Evolutionary conservation across 2,329 filamentous ascomycete species (phyloP).

Genomic region (Botrytis tulipae): DNA sequence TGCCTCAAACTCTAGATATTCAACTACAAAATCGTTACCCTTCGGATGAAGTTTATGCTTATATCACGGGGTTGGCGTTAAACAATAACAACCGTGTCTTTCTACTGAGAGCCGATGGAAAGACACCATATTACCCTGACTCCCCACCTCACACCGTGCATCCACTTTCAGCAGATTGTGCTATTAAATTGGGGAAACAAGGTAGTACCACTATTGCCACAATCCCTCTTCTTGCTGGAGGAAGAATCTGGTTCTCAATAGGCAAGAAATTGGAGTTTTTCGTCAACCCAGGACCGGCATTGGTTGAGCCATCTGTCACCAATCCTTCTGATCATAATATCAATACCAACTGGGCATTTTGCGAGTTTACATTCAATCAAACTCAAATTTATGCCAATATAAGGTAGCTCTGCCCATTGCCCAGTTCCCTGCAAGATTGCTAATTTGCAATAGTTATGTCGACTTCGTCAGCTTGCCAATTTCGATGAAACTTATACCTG

Average conservation of each 20-base stretch:
- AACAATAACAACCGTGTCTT: conserved; percentile 59
- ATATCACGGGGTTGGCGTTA: conserved; percentile 66
- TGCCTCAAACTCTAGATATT: conserved; percentile 48
- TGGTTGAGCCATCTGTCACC: conserved; percentile 72
- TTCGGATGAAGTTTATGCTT: conserved; percentile 61
- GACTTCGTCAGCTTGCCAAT: conserved; percentile 72
- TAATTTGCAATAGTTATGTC: conserved; percentile 53
- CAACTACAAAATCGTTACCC: conserved; percentile 64
- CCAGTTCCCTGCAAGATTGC: neutral
- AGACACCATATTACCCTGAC: conserved; percentile 61
- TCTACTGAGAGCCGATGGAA: conserved; percentile 64
- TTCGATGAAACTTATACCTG: conserved; percentile 49
- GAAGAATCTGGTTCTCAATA: conserved; percentile 69
- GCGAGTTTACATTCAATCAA: conserved; percentile 66
- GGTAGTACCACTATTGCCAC: conserved; percentile 59
- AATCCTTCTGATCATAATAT: conserved; percentile 65
- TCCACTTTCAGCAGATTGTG: conserved; percentile 55
- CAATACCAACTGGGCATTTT: conserved; percentile 62
- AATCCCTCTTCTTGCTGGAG: conserved; percentile 69
- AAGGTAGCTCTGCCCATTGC: conserved; percentile 1
- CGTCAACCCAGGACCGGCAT: conserved; percentile 64
- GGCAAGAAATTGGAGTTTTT: conserved; percentile 62
- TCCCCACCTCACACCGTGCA: conserved; percentile 53
- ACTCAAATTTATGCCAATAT: conserved; percentile 66
- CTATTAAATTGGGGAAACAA: conserved; percentile 61